Conservation (phyloP, 495 filamentous ascomycete genomes). For the Penicillium macrosclerotiorum region DNA sequence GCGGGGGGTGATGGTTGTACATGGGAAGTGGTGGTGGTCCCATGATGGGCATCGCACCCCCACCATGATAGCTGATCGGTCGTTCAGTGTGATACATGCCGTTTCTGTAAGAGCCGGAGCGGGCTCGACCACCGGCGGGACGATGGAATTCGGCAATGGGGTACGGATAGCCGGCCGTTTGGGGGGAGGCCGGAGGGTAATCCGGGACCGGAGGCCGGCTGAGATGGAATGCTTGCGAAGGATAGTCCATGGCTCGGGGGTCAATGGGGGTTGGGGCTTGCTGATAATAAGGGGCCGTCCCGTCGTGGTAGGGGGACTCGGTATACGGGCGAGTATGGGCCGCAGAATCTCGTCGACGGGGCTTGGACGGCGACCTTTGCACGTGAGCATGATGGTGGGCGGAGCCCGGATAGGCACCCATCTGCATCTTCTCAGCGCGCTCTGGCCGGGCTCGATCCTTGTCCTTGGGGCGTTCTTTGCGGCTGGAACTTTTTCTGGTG, state of each 20-base stretch:
- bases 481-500: constrained; percentile 30
- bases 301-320: constrained; percentile 32
- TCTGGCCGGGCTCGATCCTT: constrained; percentile 29
- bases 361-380: constrained; percentile 34
- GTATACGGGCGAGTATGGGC: constrained; percentile 27
- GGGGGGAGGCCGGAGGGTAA: constrained; percentile 30
- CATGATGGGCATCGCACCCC: constrained; percentile 34
- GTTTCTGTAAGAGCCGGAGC: constrained; percentile 35
- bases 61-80: constrained; percentile 45
- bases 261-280: constrained; percentile 32
- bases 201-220: constrained; percentile 31
- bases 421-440: constrained; percentile 39
- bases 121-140: constrained; percentile 23
- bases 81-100: constrained; percentile 34
- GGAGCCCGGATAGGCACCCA: constrained; percentile 31
- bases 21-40: constrained; percentile 25
- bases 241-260: constrained; percentile 30
- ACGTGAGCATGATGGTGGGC: constrained; percentile 29
- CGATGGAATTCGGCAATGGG: constrained; percentile 28
- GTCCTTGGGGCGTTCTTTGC: constrained; percentile 37
- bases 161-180: constrained; percentile 24
- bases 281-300: constrained; percentile 27
- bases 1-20: constrained; percentile 32
- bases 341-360: constrained; percentile 35
- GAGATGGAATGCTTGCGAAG: constrained; percentile 27